Base-by-base conservation (phyloP, 148 eudicot genomes). In the Heliosperma pusillum region DNA sequence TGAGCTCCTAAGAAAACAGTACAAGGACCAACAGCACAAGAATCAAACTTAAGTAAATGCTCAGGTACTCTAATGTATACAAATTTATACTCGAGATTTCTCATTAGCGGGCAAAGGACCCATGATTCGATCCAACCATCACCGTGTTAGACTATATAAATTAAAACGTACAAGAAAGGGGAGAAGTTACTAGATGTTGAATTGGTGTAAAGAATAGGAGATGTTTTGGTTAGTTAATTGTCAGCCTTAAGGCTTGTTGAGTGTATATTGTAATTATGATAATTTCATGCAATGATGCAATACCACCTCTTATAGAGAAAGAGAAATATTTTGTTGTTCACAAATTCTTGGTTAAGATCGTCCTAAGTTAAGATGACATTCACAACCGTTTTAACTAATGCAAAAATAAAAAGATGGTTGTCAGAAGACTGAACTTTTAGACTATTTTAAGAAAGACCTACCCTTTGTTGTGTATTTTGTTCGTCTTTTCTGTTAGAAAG, bases 1-100 rank as follows among this genome's bases (percentile, higher is more conserved):
- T 0, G 88, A 95, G 79, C 69, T 95, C 71, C 76, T 95, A 63
- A 85, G 85, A 67, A 89, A 79, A 67, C 87, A 86, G 29, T 74
- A 73, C 76, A 77, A 75, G 59, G 76, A 83, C 67, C 81, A 79
- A 7, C 82, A 83, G 52, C 73, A 72, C 42, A 47, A 68, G 57
- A 59, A 52, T 16, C 77, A 22, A 71, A 60, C 78, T 52, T 78
- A 77, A 7, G 24, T 25, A 15, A 50, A 64, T 57, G 36, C 40
- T 65, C 74, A 80, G 78, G 71, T 70, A 62, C 50, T 21, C 64
- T 16, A 19, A 53, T 47, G 9, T 50, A 50, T 50, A 11, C 17
- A 16, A 50, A 50, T 16, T 50, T 50, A 27, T 3, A 67, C 69
- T 30, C 69, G 10, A 22, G 75, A 27, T 29, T 42, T 24, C 64